Conservation (phyloP, 176 grass and related monocot species). For the Aegilops sharonensis region DNA sequence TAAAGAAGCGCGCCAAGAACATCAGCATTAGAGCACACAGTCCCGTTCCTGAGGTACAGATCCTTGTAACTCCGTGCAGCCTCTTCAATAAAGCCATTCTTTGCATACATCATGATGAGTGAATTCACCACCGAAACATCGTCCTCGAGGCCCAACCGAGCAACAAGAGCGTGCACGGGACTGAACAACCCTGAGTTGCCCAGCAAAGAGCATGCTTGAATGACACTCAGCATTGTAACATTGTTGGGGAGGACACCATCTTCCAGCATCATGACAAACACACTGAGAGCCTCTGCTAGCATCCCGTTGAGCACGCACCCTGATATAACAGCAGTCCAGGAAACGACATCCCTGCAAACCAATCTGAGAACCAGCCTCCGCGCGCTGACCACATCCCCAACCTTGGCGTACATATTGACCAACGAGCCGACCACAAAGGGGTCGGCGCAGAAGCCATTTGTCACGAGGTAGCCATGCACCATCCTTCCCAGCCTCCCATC, state of each 20-base stretch:
- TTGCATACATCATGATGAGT: constrained; percentile 65
- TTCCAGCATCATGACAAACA: constrained; percentile 70
- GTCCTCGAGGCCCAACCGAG: constrained; percentile 26
- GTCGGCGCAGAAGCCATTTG: constrained; percentile 47
- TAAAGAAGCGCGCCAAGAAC: constrained; percentile 44
- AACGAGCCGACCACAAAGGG: constrained; percentile 50
- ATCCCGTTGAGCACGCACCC: constrained; percentile 62
- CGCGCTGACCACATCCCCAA: constrained; percentile 38
- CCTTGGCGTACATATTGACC: constrained; percentile 71
- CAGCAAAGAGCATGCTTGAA: constrained; percentile 70
- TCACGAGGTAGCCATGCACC: constrained; percentile 63
- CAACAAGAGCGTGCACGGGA: constrained; percentile 46
- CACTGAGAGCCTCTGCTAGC: constrained; percentile 42
- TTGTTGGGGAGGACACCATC: constrained; percentile 56
- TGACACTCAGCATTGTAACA: constrained; percentile 62
- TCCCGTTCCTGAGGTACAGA: constrained; percentile 29
- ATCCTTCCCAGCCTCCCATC: constrained; percentile 46
- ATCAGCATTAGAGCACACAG: constrained; percentile 37
- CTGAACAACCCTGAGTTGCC: constrained; percentile 33
- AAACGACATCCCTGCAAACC: constrained; percentile 55
- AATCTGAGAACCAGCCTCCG: constrained; percentile 46
- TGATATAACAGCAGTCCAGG: constrained; percentile 64
- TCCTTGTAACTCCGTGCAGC: constrained; percentile 26
- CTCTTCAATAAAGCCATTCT: constrained; percentile 52
- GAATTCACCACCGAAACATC: constrained; percentile 43